Evolutionary conservation across 345 rosid genomes (phyloP), one percentile per base, ranked within the genome.

Genomic region (Rubroshorea leprosula): DNA sequence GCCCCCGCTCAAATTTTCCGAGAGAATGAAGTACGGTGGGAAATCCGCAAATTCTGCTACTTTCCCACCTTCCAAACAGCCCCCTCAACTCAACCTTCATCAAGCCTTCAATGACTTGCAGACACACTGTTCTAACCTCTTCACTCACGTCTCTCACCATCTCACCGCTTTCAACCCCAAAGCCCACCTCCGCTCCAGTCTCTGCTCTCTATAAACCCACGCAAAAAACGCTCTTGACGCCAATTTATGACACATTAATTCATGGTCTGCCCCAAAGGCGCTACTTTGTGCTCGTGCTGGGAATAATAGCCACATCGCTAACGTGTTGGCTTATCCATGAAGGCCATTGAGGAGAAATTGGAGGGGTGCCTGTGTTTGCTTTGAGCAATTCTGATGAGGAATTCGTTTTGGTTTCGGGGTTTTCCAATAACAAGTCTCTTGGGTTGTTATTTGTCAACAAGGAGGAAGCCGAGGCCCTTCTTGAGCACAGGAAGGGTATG

Each of bases 321-420:
- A 0, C 52, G 56, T 35, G 48, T 50, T 25, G 53, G 71, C 48
- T 41, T 88, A 72, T 67, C 94, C 0, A 52, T 54, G 4, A 83
- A 79, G 59, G 81, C 73, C 44, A 75, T 91, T 48, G 95, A 88
- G 75, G 96, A 84, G 85, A 83, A 96, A 49, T 55, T 92, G 57
- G 90, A 87, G 13, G 95, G 95, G 84, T 88, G 16, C 87, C 98
- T 0, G 96, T 92, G 1, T 92, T 82, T 68, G 96, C 98, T 0
- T 59, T 92, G 68, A 84, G 95, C 56, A 91, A 86, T 68, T 51
- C 84, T 23, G 71, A 70, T 31, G 98, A 83, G 61, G 92, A 91
- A 52, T 85, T 91, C 62, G 90, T 91, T 52, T 66, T 91, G 78
- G 81, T 91, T 35, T 79, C 98, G 0, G 96, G 90, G 0, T 74